Evolutionary conservation across 176 grass and related monocot genomes (phyloP).

Genomic region (Guadua angustifolia): DNA sequence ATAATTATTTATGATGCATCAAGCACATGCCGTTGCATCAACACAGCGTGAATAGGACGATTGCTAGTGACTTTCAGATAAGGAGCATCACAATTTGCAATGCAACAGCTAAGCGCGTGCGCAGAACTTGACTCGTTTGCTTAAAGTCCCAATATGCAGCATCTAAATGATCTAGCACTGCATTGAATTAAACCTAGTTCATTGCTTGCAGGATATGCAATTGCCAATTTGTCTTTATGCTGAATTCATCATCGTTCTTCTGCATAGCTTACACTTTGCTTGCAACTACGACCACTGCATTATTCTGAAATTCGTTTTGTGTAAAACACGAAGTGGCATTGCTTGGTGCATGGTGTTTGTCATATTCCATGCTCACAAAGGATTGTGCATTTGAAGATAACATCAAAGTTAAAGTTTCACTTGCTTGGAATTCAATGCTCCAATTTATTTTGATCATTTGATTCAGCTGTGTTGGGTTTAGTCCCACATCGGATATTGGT

Average conservation of each 20-base stretch:
- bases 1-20: constrained; percentile 58
- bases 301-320: constrained; percentile 8
- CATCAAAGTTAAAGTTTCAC: constrained; percentile 17
- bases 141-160: neutral
- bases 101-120: constrained; percentile 32
- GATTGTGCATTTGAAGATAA: constrained; percentile 20
- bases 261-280: constrained; percentile 24
- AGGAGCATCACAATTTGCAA: constrained; percentile 41
- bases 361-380: constrained; percentile 38
- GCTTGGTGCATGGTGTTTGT: constrained; percentile 23
- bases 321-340: neutral
- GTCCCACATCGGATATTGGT: no score
- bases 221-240: neutral
- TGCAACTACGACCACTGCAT: constrained; percentile 35
- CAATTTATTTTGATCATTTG: constrained; percentile 10
- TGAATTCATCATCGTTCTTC: constrained; percentile 7
- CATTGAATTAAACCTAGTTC: neutral
- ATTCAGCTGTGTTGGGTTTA: no score
- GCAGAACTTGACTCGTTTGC: neutral
- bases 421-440: constrained; percentile 25
- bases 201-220: neutral
- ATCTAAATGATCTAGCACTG: neutral
- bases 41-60: constrained; percentile 48
- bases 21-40: constrained; percentile 48
- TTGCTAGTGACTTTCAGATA: constrained; percentile 47